Conservation (phyloP, 1,139 yeast species). For the Blastobotrys persicus region DNA sequence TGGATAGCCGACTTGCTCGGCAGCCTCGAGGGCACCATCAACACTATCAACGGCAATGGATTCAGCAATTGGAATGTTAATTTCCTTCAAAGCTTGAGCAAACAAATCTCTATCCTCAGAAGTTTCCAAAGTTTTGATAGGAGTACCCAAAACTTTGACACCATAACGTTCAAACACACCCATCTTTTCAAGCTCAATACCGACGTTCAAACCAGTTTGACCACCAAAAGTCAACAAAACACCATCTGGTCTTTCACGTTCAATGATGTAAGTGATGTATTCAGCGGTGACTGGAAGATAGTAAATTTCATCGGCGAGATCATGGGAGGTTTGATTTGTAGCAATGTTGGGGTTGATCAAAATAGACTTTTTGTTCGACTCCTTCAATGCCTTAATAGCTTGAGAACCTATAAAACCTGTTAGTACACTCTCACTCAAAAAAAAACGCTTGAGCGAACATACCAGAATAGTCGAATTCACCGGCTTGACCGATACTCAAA, state of each 20-base stretch:
- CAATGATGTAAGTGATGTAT: slow-evolving; percentile 88
- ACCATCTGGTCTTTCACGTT: slow-evolving; percentile 95
- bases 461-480: slow-evolving; percentile 97
- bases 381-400: slow-evolving; percentile 68
- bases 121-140: slow-evolving; percentile 89
- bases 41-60: slow-evolving; percentile 92
- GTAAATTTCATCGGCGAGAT: slow-evolving; percentile 96
- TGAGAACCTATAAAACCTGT: slow-evolving; percentile 14
- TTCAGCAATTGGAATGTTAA: slow-evolving; percentile 92
- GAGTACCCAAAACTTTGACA: slow-evolving; percentile 95
- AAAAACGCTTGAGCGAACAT: slow-evolving; percentile 16
- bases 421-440: background rate
- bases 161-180: slow-evolving; percentile 89
- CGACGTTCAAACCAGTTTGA: slow-evolving; percentile 95
- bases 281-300: slow-evolving; percentile 97
- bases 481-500: slow-evolving; percentile 97
- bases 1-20: slow-evolving; percentile 85
- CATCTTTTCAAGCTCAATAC: slow-evolving; percentile 89
- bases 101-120: slow-evolving; percentile 97
- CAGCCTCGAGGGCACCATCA: slow-evolving; percentile 89
- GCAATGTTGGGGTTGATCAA: slow-evolving; percentile 97
- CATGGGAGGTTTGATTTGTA: slow-evolving; percentile 96
- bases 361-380: slow-evolving; percentile 94
- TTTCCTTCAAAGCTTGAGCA: slow-evolving; percentile 91
- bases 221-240: slow-evolving; percentile 96